Base-by-base conservation (phyloP, 2,329 filamentous ascomycete genomes). In the Ceratocystis colombiana region DNA sequence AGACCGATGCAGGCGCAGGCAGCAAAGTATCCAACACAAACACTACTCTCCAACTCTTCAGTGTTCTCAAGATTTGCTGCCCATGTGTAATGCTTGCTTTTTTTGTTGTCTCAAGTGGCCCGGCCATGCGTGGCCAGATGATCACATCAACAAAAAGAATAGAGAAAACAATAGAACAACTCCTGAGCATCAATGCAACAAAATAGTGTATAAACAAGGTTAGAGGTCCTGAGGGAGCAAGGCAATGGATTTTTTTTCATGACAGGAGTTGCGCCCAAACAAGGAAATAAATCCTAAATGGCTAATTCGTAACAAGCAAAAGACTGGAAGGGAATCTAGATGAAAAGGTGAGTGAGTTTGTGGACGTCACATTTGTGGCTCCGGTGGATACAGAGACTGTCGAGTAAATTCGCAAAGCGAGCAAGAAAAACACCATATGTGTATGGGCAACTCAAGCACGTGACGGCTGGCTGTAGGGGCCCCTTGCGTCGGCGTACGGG, bases 401-500 rank as follows among this genome's bases (percentile, higher is more conserved):
- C 28, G 17, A 33, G 53, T 33, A 30, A 28, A 33, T 57, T 28
- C 5, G 30, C 20, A 50, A 57, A 33, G 28, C 28, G 30, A 33
- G 28, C 25, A 25, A 57, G 10, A 33, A n/a, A 12, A 57, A 5
- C 10, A 15, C 53, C 22, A 30, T 57, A 17, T 57, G n/a, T 7
- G 12, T 17, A 55, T 25, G 25, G 20, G 5, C 53, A 33, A 28
- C 20, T 64, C 63, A 64, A 22, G 30, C 28, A 55, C 63, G 63
- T 10, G 44, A 28, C 17, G 45, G 48, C 33, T 67, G 66, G 30
- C 33, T 50, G 30, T 67, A 67, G 3, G 62, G 62, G 2, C 66
- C 66, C 48, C 66, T 61, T 45, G n/a, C 62, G 30, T 67, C 66
- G 15, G 50, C 61, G 37, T 67, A 67, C 46, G 61, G 63, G 33